Base-by-base conservation (phyloP, 345 rosid genomes). In the Dipteronia sinensis region DNA sequence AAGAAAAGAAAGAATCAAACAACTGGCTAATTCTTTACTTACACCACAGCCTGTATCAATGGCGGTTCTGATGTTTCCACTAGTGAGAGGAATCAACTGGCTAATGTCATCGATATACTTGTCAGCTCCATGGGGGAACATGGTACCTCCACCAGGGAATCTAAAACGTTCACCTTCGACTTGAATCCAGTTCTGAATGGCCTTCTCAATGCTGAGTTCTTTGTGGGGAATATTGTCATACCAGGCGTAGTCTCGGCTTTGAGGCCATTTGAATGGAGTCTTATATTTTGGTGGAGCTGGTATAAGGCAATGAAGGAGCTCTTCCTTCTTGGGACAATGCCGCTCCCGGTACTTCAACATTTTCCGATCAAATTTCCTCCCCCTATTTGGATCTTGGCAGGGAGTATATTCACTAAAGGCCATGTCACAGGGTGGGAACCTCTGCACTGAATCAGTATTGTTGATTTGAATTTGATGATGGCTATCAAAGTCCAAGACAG, bases 61-160 rank as follows among this genome's bases (percentile, higher is more conserved):
- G 49, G 98, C 97, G 53, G 97, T 92, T 85, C 97, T 91, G 80
- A 96, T 88, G 29, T 83, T 85, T 76, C 99, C 98, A 76, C 77
- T 74, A 17, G 86, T 85, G 67, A 94, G 95, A 73, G 98, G 95
- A 77, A 96, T 88, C 73, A 94, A 93, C 67, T 86, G 74, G 70
- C 81, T 84, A 74, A 96, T 91, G 77, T 92, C 93, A 82, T 96
- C 98, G 0, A 96, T 96, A 76, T 96, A 96, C 19, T 94, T 94
- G 82, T 94, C 99, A 9, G 99, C 99, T 69, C 99, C 98, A 67
- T 90, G 94, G 0, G 98, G 95, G 77, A 96, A 96, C 91, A 88
- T 88, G 76, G 99, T 96, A 64, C 99, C 99, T 25, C 99, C 99
- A 44, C 99, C 99, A 2, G 99, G 97, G 89, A 96, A 96, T 85